Evolutionary conservation across 2,329 filamentous ascomycete genomes (phyloP).

Genomic region (Fusarium piperis): DNA sequence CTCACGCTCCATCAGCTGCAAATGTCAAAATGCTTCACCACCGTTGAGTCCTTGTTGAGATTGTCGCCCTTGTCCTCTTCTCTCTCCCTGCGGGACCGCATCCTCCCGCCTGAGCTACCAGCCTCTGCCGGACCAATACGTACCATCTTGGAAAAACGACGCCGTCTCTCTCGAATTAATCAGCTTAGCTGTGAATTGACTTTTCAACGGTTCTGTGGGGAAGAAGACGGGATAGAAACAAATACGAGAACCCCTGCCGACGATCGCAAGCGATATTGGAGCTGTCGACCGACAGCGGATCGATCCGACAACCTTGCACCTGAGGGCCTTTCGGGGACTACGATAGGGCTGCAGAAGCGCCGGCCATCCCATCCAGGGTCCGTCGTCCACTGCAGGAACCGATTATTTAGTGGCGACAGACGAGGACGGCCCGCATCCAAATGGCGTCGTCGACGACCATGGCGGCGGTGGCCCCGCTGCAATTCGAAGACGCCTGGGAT

Average conservation of each 20-base stretch:
- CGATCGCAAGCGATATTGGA: slow-evolving; percentile 22
- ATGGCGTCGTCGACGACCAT: slow-evolving; percentile 27
- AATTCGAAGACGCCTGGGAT: slow-evolving; percentile 26
- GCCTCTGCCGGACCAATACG: not conserved
- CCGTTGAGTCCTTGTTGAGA: not conserved
- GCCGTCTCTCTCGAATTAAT: not conserved
- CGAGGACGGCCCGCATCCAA: not conserved
- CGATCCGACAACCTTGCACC: slow-evolving; percentile 25
- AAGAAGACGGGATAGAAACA: not conserved
- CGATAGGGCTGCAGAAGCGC: slow-evolving; percentile 37
- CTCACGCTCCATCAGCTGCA: not conserved
- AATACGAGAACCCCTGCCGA: slow-evolving; percentile 29
- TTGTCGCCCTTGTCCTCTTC: not conserved
- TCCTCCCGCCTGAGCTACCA: not conserved
- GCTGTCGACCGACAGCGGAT: slow-evolving; percentile 17
- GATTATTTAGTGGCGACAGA: slow-evolving; percentile 16
- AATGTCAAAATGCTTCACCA: slow-evolving; percentile 12
- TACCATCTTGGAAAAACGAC: not conserved
- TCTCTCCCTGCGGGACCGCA: not conserved
- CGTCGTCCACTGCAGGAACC: slow-evolving; percentile 34
- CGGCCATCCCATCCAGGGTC: slow-evolving; percentile 13
- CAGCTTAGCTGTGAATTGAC: not conserved
- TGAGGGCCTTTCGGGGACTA: slow-evolving; percentile 16
- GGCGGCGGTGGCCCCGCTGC: slow-evolving; percentile 13
- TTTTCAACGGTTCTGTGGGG: not conserved